Conservation (phyloP, 139 green algal species). For the Chlorella sp. region DNA sequence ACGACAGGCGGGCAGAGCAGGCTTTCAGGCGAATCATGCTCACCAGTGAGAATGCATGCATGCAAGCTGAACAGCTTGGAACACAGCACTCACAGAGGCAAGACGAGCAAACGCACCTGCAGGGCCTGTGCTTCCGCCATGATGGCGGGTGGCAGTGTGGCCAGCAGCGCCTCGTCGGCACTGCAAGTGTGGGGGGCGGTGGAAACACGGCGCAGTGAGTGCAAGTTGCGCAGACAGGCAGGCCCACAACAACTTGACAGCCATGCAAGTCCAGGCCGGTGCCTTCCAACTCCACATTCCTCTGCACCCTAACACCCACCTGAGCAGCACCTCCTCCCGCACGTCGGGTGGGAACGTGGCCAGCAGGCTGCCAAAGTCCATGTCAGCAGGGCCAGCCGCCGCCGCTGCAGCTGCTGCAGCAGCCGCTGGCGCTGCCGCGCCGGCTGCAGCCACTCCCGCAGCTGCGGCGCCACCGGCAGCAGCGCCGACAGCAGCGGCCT, state of each 20-base stretch:
- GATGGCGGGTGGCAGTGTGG: conserved; percentile 78
- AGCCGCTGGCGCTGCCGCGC: neutral
- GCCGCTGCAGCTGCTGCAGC: conserved; percentile 3
- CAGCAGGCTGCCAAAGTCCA: conserved; percentile 86
- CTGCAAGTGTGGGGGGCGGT: neutral
- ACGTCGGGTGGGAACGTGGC: conserved; percentile 90
- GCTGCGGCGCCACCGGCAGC: neutral
- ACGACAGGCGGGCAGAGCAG: too few species aligned
- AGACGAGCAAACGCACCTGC: neutral
- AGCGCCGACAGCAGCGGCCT: neutral
- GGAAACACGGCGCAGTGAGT: too few species aligned
- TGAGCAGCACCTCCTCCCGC: conserved; percentile 82
- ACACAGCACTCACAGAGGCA: too few species aligned
- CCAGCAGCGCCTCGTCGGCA: conserved; percentile 78
- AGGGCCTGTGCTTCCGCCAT: conserved; percentile 81
- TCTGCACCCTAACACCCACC: too few species aligned
- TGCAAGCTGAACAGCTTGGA: too few species aligned
- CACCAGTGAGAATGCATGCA: too few species aligned
- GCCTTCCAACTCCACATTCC: too few species aligned
- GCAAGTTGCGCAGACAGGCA: too few species aligned
- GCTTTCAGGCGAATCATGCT: too few species aligned
- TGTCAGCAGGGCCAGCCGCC: conserved; percentile 47
- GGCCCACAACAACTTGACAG: too few species aligned
- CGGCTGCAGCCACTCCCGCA: neutral
- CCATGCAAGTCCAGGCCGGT: too few species aligned